Conservation (phyloP, 1,139 yeast genomes). For the Suhomyces choctaworum region DNA sequence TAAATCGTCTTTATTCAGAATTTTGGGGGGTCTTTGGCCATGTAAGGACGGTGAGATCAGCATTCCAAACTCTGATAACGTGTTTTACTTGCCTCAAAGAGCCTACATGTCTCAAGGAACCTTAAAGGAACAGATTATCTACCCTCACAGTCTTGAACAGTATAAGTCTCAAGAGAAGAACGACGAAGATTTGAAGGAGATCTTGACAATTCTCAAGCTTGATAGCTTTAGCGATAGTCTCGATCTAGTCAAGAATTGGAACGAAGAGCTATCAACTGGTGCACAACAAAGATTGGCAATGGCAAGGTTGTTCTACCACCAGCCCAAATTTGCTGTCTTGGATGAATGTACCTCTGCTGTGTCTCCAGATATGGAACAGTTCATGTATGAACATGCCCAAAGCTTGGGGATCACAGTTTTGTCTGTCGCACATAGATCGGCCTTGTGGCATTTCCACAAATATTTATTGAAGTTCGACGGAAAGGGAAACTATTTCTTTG, state of each 20-base stretch:
- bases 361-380: slow-evolving; percentile 85
- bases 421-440: slow-evolving; percentile 90
- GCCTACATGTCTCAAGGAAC: slow-evolving; percentile 79
- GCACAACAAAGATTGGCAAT: slow-evolving; percentile 93
- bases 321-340: slow-evolving; percentile 88
- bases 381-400: slow-evolving; percentile 85
- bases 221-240: slow-evolving; percentile 55
- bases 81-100: slow-evolving; percentile 89
- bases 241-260: slow-evolving; percentile 77
- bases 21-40: slow-evolving; percentile 94
- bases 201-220: slow-evolving; percentile 60
- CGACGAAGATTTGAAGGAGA: slow-evolving; percentile 63
- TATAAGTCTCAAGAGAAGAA: slow-evolving; percentile 50
- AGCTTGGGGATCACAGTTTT: slow-evolving; percentile 76
- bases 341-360: slow-evolving; percentile 97
- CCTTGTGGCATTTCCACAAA: slow-evolving; percentile 90
- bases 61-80: slow-evolving; percentile 67
- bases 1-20: slow-evolving; percentile 85
- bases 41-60: slow-evolving; percentile 62
- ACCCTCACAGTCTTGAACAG: slow-evolving; percentile 71
- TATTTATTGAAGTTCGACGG: slow-evolving; percentile 83
- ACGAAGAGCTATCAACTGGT: slow-evolving; percentile 84
- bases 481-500: slow-evolving; percentile 72
- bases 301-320: slow-evolving; percentile 89
- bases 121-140: slow-evolving; percentile 83